Conservation (phyloP, 1,284 basidiomycete genomes). For the Moesziomyces sp. region DNA sequence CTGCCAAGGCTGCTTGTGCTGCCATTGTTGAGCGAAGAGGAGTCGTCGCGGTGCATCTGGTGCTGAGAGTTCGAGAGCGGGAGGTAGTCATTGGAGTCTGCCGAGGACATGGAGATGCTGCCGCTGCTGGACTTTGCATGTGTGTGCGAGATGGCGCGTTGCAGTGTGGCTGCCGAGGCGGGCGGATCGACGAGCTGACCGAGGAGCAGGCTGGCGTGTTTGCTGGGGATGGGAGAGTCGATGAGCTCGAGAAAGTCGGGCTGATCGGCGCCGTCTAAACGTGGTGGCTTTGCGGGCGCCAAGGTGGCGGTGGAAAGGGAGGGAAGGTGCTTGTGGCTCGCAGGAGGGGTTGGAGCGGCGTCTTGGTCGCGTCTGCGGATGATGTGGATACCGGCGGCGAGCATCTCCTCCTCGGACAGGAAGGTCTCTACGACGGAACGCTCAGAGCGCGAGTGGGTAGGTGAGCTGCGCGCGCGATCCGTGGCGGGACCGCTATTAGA, state of each 20-base stretch:
- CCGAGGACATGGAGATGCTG: conserved; percentile 21
- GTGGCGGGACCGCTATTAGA: not conserved
- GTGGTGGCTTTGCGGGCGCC: conserved; percentile 18
- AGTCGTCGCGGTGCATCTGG: conserved; percentile 6
- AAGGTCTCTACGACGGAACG: conserved; percentile 27
- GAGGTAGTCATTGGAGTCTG: conserved; percentile 23
- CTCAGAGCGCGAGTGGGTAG: conserved; percentile 6
- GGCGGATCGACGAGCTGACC: conserved; percentile 19
- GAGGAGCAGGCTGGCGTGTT: conserved; percentile 20
- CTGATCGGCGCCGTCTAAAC: conserved; percentile 36
- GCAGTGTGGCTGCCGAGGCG: conserved; percentile 10
- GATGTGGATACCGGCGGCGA: conserved; percentile 45
- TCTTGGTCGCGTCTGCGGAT: conserved; percentile 30
- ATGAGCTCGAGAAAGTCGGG: conserved; percentile 49
- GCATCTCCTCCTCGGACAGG: conserved; percentile 44
- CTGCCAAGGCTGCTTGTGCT: conserved; percentile 29
- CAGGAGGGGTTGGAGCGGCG: conserved; percentile 1
- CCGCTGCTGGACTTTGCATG: conserved; percentile 32
- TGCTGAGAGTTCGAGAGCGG: conserved; percentile 8
- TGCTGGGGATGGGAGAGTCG: conserved; percentile 27
- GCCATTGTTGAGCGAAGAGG: conserved; percentile 22
- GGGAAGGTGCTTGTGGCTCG: conserved; percentile 8
- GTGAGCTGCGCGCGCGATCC: conserved; percentile 9
- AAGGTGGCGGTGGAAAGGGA: conserved; percentile 7
- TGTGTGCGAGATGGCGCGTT: conserved; percentile 18